Conservation (phyloP, 2,329 filamentous ascomycete species). For the Diaporthe citri region DNA sequence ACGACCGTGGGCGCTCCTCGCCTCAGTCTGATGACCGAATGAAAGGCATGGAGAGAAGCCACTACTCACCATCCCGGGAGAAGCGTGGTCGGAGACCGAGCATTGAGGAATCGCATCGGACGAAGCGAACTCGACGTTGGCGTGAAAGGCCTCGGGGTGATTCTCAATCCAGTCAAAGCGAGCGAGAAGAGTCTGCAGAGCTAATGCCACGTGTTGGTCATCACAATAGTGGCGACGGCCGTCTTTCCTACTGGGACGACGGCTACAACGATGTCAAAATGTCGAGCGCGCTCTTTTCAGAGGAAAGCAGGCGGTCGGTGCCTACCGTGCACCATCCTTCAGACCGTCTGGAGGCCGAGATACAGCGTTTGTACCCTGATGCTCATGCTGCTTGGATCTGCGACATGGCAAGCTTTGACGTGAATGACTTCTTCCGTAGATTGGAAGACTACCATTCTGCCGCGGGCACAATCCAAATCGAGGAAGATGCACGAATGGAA, state of each 20-base stretch:
- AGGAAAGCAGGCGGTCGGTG: neutral
- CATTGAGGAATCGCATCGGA: neutral
- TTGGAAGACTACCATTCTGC: neutral
- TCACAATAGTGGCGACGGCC: constrained; percentile 23
- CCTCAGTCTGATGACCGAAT: neutral
- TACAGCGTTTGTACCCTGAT: constrained; percentile 12
- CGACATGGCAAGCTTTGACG: constrained; percentile 28
- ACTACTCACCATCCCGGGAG: neutral
- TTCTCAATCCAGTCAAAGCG: neutral
- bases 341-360: neutral
- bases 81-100: constrained; percentile 10
- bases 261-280: neutral
- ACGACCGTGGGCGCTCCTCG: neutral
- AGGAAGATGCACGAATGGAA: neutral
- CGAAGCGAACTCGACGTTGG: neutral
- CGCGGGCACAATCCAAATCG: neutral
- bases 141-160: neutral
- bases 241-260: constrained; percentile 36
- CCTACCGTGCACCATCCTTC: neutral
- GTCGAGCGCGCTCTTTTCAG: neutral
- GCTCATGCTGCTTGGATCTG: constrained; percentile 16
- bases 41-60: neutral
- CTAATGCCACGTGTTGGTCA: neutral
- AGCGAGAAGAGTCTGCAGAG: neutral
- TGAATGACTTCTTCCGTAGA: constrained; percentile 8